Evolutionary conservation across 192 early-diverging fungal species (phyloP), one percentile per base, ranked within the genome.

Genomic region (Umbelopsis sp.): DNA sequence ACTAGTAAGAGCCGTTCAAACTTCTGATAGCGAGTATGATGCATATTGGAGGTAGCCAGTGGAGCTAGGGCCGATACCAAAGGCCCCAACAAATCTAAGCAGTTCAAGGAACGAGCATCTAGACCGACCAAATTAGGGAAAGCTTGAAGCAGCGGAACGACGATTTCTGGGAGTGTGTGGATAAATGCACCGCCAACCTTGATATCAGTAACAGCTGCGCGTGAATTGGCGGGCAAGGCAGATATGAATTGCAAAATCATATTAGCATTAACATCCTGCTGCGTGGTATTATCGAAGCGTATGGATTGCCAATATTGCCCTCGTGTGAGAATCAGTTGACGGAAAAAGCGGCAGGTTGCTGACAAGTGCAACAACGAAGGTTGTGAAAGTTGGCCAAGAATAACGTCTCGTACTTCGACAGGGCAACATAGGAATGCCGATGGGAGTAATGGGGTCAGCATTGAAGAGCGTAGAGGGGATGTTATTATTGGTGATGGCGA

Each of bases 111-210:
- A 17, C 56, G 56, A 20, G 56, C 56, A 32, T 62, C 56, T 11
- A 62, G 26, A 31, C 29, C 34, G 56, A 32, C 31, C 31, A 62
- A 62, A 62, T 62, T 62, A 34, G 56, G 56, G 56, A 62, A 62
- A 32, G 56, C 56, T 17, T 62, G 56, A 34, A 62, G 56, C 3
- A 62, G 56, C 29, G 31, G 29, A 20, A 34, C 56, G 34, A 62
- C 25, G 6, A 62, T 62, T 8, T 62, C 31, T 29, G 56, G 56
- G 3, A 62, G 29, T 34, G 56, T 34, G 31, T 31, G 26, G 17
- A 62, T 16, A 29, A 62, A n/a, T 62, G 29, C 5, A 34, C 31
- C 12, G 26, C 56, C 26, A 34, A 62, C 31, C 16, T 62, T 11
- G 31, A 62, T 34, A 16, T 62, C 56, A 4, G 56, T 62, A 20